phyloP scores from a whole-genome alignment of 345 rosid species.

The Adansonia digitata region DNA sequence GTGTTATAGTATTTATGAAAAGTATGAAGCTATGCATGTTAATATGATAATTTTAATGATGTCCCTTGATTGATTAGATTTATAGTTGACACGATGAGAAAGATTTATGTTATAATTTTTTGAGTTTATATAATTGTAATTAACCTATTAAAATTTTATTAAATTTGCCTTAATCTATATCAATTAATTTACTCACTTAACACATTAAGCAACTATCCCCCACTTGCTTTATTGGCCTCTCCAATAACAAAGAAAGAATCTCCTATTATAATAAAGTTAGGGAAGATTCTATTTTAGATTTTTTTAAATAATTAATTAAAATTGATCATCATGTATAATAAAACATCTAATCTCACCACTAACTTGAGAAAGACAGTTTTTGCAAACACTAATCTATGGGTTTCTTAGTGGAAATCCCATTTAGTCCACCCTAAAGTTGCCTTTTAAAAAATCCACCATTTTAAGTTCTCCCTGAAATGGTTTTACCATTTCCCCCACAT shows the following conservation, averaged over 20 bases:
- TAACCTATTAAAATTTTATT: background rate
- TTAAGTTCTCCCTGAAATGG: background rate
- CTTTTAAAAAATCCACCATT: slow-evolving; percentile 2
- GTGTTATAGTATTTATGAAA: too few species aligned
- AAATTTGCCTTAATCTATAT: background rate
- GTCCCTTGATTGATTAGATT: background rate
- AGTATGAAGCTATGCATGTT: background rate
- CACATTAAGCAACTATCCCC: slow-evolving; percentile 3
- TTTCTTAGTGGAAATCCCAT: slow-evolving; percentile 32
- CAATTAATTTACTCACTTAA: background rate
- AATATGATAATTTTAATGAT: background rate
- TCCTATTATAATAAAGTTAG: background rate
- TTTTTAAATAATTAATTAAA: background rate
- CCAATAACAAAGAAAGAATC: slow-evolving; percentile 10
- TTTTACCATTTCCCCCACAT: background rate
- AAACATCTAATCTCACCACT: slow-evolving; percentile 22
- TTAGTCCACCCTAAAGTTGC: slow-evolving; percentile 15
- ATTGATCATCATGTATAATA: background rate
- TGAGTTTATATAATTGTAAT: background rate
- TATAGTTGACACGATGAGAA: background rate
- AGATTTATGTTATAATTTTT: background rate
- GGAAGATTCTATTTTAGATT: slow-evolving; percentile 18
- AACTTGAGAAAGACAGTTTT: slow-evolving; percentile 11
- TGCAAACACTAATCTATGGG: slow-evolving; percentile 24
- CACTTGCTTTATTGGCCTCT: slow-evolving; percentile 27